Conservation (phyloP, 768 basidiomycete genomes). For the Candolleomyces efflorescens region DNA sequence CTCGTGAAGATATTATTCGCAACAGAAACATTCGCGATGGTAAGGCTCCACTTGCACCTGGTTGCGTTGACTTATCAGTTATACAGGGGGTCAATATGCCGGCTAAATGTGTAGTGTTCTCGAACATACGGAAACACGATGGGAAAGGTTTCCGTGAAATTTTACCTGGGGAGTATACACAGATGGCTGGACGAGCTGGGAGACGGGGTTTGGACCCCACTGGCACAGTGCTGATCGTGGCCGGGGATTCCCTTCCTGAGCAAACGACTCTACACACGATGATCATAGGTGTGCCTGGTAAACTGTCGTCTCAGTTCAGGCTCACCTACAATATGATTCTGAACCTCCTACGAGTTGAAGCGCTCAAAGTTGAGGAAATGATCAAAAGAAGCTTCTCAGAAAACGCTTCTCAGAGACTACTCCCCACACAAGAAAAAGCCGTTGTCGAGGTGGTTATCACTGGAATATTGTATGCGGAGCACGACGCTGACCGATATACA, state of each 20-base stretch:
- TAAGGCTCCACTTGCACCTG: constrained; percentile 26
- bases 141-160: constrained; percentile 90
- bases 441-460: constrained; percentile 61
- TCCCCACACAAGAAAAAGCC: constrained; percentile 91
- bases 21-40: constrained; percentile 99
- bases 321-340: constrained; percentile 99
- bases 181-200: constrained; percentile 98
- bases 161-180: constrained; percentile 91
- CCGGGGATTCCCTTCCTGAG: constrained; percentile 71
- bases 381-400: constrained; percentile 99
- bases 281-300: constrained; percentile 93
- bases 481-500: constrained; percentile 24
- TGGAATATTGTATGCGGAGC: not conserved
- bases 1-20: constrained; percentile 96
- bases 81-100: constrained; percentile 98
- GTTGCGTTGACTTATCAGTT: no score
- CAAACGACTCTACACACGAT: constrained; percentile 72
- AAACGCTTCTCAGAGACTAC: constrained; percentile 86
- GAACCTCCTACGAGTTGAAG: constrained; percentile 93
- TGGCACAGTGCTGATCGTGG: constrained; percentile 91
- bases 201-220: constrained; percentile 93
- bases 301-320: constrained; percentile 93
- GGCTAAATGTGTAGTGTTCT: constrained; percentile 94
- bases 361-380: constrained; percentile 97
- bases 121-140: constrained; percentile 92